These are phyloP conservation scores for Pseudonectria buxi DNA, from an alignment of 2,329 filamentous ascomycete species.

Conservation along the genomic window DNA sequence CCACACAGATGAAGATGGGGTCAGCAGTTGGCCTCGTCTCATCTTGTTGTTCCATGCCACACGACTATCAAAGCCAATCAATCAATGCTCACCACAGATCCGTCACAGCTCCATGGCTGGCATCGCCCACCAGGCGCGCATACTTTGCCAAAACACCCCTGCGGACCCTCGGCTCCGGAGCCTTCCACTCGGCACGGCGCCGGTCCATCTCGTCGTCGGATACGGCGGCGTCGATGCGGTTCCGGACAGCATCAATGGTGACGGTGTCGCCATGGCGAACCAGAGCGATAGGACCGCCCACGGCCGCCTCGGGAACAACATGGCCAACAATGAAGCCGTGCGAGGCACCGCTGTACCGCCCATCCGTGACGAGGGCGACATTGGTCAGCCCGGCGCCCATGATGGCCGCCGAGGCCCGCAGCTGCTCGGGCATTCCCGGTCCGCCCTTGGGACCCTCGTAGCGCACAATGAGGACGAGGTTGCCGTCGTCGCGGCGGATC, in stretches of 20 bases:
- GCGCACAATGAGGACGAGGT: slow-evolving; percentile 81
- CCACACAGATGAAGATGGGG: too few species aligned
- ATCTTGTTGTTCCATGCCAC: too few species aligned
- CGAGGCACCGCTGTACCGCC: slow-evolving; percentile 77
- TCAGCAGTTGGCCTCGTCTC: too few species aligned
- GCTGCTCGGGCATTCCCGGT: slow-evolving; percentile 92
- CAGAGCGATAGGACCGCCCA: slow-evolving; percentile 80
- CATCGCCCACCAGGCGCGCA: slow-evolving; percentile 78
- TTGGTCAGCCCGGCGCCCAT: slow-evolving; percentile 88
- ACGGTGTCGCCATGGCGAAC: slow-evolving; percentile 75
- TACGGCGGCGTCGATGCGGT: slow-evolving; percentile 64
- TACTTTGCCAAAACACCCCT: slow-evolving; percentile 89
- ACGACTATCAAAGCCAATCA: too few species aligned
- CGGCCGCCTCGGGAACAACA: slow-evolving; percentile 82
- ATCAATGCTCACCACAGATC: slow-evolving; percentile 44
- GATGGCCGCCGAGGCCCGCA: slow-evolving; percentile 80
- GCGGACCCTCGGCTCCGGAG: slow-evolving; percentile 65
- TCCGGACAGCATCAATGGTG: slow-evolving; percentile 77
- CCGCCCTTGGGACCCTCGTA: slow-evolving; percentile 93
- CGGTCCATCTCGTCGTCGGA: slow-evolving; percentile 62
- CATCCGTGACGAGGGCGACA: slow-evolving; percentile 86
- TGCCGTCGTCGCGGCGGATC: slow-evolving; percentile 51
- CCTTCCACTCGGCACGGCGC: slow-evolving; percentile 60
- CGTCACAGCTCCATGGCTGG: slow-evolving; percentile 84
- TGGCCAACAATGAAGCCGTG: slow-evolving; percentile 95